Base-by-base conservation (phyloP, 1,284 basidiomycete species). In the Inonotus obliquus region DNA sequence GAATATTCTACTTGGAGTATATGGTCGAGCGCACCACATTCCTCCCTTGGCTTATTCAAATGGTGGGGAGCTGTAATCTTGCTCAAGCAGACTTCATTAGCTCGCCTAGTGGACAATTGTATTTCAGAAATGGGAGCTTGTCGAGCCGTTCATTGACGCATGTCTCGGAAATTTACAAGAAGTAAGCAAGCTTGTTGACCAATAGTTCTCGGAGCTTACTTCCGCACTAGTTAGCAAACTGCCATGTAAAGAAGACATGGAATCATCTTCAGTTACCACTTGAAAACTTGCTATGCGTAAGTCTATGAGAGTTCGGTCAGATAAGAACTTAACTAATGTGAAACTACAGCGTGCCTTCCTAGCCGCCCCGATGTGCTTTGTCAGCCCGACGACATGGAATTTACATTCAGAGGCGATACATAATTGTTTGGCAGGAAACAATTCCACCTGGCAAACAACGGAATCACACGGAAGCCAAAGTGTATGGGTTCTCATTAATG, bases 71-170 rank as follows among this genome's bases (percentile, higher is more conserved):
- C 0, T 88, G 88, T 66, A 94, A 95, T 72, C 79, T 94, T 19
- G 91, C 92, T 1, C 94, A 97, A 74, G 81, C 90, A 6, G 88
- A 89, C 0, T 96, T 97, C 68, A 76, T 96, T n/a, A 10, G 81
- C 84, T 7, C 82, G 88, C 54, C 75, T 97, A n/a, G 82, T 85
- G 4, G 90, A 94, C 65, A 91, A 94, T 68, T 93, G 92, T 71
- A 74, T 93, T 4, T 82, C 84, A 49, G 90, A 86, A 35, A 81
- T 96, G 71, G 74, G 86, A n/a, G 75, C 77, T 29, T 85, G 80
- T 68, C 82, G 89, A 13, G 81, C 86, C 85, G 4, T 82, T 92
- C 61, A 78, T 84, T 1, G 87, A 91, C 23, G 83, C 84, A 5
- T 91, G 83, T 65, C 68, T 91, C 38, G 72, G 70, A 53, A 89